phyloP scores from a whole-genome alignment of 1,284 basidiomycete genomes.

The Cryptococcus hybrid region DNA sequence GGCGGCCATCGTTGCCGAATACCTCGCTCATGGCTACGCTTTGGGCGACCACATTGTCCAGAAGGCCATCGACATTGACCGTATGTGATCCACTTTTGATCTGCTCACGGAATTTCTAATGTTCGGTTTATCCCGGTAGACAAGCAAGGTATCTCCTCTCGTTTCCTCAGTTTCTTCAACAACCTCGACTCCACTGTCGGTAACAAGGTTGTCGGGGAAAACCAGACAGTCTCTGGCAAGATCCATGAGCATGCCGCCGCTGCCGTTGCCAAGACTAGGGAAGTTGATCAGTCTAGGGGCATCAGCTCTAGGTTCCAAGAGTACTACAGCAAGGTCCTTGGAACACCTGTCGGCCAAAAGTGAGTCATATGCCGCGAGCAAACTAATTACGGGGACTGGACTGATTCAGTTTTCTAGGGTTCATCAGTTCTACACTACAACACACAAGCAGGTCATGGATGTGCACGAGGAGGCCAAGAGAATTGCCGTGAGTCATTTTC shows the following conservation, averaged over 20 bases:
- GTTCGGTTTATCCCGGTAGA: slow-evolving; percentile 48
- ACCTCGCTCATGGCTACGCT: slow-evolving; percentile 74
- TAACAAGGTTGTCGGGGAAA: slow-evolving; percentile 53
- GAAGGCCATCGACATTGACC: slow-evolving; percentile 82
- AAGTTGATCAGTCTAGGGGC: slow-evolving; percentile 78
- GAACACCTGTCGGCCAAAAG: slow-evolving; percentile 72
- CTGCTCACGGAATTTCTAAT: neutral
- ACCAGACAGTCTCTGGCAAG: slow-evolving; percentile 66
- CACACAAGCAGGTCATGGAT: slow-evolving; percentile 64
- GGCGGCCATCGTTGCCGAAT: slow-evolving; percentile 75
- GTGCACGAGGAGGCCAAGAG: slow-evolving; percentile 56
- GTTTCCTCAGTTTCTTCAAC: slow-evolving; percentile 69
- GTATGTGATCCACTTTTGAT: slow-evolving; percentile 53
- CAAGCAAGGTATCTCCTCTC: slow-evolving; percentile 80
- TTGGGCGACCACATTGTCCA: slow-evolving; percentile 76
- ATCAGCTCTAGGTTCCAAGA: slow-evolving; percentile 64
- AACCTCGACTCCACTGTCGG: slow-evolving; percentile 68
- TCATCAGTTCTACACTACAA: slow-evolving; percentile 62
- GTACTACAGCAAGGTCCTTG: slow-evolving; percentile 45
- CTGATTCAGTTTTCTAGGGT: slow-evolving; percentile 32
- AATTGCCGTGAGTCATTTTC: slow-evolving; percentile 46
- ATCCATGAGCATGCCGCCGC: slow-evolving; percentile 58
- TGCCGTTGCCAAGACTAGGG: slow-evolving; percentile 63
- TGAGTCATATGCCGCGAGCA: slow-evolving; percentile 17
- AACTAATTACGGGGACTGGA: neutral